Evolutionary conservation across 257 asterid genomes (phyloP), one percentile per base, ranked within the genome.

Genomic region (Echium plantagineum): DNA sequence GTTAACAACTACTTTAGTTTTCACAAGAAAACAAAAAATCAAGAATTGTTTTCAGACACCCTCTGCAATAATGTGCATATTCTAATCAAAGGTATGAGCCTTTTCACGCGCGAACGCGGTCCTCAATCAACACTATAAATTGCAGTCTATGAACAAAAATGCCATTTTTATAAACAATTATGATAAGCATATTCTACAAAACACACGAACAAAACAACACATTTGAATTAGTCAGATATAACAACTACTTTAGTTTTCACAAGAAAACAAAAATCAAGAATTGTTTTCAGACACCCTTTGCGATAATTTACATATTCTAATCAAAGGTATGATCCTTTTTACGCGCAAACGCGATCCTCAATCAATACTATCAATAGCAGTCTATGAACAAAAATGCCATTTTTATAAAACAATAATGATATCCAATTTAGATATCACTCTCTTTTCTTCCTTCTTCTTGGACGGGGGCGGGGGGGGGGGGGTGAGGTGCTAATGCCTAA

Each of bases 121-220:
- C n/a, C n/a, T n/a, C n/a, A n/a, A 42, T 42, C 48, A 42, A 42
- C 48, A 42, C 48, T 42, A 8, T 42, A 15, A 42, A 8, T n/a
- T n/a, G n/a, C n/a, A n/a, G n/a, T n/a, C n/a, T n/a, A n/a, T n/a
- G n/a, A n/a, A n/a, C n/a, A n/a, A n/a, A n/a, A n/a, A n/a, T n/a
- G n/a, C n/a, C n/a, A n/a, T n/a, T n/a, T n/a, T n/a, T n/a, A n/a
- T n/a, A 42, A 42, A 42, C 5, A 42, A 13, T 1, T 2, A 42
- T 1, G 5, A 42, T 13, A 12, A n/a, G 85, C 84, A 81, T 87
- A 61, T 76, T 81, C 85, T 77, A 65, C 48, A 4, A 46, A 42
- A 8, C 10, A 9, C 5, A 35, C 46, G 9, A 6, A 35, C 61
- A 69, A 48, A 69, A 69, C 60, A 62, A 28, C 9, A 52, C 49